Evolutionary conservation across 1,284 basidiomycete species (phyloP).

Genomic region (Pseudozyma hubeiensis): DNA sequence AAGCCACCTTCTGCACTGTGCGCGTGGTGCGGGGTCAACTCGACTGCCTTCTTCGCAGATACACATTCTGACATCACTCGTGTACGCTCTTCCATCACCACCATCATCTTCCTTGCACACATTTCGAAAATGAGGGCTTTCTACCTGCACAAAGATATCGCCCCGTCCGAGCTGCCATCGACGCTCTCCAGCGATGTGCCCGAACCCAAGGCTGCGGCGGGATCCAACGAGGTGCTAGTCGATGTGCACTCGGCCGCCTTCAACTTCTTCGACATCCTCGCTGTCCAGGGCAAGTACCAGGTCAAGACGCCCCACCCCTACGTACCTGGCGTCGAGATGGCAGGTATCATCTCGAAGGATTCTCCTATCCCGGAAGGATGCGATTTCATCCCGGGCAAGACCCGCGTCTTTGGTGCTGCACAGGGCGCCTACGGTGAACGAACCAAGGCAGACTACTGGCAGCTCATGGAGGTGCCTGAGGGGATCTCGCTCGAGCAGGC

Average conservation of each 20-base stretch:
- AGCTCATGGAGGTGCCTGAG: conserved; percentile 75
- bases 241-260: conserved; percentile 70
- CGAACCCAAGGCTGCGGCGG: conserved; percentile 42
- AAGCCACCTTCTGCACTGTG: background rate
- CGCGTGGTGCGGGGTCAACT: background rate
- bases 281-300: conserved; percentile 61
- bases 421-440: conserved; percentile 83
- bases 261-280: conserved; percentile 65
- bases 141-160: conserved; percentile 60
- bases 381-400: conserved; percentile 81
- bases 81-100: background rate
- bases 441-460: conserved; percentile 66
- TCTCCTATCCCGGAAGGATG: conserved; percentile 87
- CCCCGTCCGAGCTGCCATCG: conserved; percentile 51
- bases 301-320: conserved; percentile 63
- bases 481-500: conserved; percentile 78
- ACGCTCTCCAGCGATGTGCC: conserved; percentile 48
- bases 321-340: conserved; percentile 74
- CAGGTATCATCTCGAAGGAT: conserved; percentile 79
- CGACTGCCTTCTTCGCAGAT: background rate
- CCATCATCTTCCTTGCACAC: background rate
- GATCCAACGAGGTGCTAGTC: conserved; percentile 55
- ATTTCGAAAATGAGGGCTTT: conserved; percentile 52
- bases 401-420: conserved; percentile 86
- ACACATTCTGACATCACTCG: background rate